Conservation (phyloP, 2,329 filamentous ascomycete species). For the Penicillium sp. region DNA sequence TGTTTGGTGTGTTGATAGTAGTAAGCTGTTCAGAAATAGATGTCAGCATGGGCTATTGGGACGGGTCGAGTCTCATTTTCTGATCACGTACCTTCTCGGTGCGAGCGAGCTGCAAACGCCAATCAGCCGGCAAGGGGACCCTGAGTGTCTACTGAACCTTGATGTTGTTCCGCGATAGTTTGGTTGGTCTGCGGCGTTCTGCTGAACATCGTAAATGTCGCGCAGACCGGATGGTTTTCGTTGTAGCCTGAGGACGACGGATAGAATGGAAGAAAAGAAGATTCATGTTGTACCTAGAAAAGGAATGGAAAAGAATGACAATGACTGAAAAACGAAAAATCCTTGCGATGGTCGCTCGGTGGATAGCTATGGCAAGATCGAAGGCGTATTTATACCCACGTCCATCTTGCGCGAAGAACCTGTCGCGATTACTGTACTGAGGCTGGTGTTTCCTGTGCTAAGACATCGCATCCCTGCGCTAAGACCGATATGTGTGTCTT, state of each 20-base stretch:
- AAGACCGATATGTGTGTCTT: not conserved
- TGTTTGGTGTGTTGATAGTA: not conserved
- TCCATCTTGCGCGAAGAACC: not conserved
- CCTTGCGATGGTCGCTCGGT: not conserved
- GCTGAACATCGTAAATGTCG: too few relatives aligned
- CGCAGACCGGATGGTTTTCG: too few relatives aligned
- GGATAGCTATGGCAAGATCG: not conserved
- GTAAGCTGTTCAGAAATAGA: not conserved
- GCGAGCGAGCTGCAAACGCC: conserved; percentile 4
- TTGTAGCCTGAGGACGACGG: too few relatives aligned
- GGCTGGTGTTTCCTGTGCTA: not conserved
- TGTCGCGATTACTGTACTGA: not conserved
- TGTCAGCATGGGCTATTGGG: not conserved
- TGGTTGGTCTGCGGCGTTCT: too few relatives aligned
- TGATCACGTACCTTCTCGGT: not conserved
- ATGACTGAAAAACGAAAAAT: not conserved
- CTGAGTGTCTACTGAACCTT: not conserved
- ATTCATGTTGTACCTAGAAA: too few relatives aligned
- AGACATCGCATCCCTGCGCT: not conserved
- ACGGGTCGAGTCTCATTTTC: too few relatives aligned
- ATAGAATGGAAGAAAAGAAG: too few relatives aligned
- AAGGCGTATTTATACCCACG: not conserved
- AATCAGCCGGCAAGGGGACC: conserved; percentile 6
- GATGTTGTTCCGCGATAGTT: too few relatives aligned
- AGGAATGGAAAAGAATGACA: not conserved